Evolutionary conservation across 164 flowering plant species (phyloP).

Genomic region (Aristolochia fimbriata): DNA sequence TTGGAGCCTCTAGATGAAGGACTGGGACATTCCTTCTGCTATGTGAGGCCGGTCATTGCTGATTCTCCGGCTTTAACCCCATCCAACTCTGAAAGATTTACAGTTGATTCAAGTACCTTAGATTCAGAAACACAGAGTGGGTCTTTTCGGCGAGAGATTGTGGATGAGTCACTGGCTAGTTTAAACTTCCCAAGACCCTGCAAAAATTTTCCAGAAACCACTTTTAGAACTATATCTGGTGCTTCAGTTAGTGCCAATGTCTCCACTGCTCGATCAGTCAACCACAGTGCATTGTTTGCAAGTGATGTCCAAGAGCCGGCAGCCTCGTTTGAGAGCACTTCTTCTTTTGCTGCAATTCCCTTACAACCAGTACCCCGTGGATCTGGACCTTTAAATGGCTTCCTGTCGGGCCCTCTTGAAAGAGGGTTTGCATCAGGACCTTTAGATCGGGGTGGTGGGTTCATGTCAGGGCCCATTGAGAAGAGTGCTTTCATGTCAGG

Average conservation of each 20-base stretch:
- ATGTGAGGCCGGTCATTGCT: conserved; percentile 44
- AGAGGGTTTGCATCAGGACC: conserved; percentile 60
- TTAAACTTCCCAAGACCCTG: conserved; percentile 21
- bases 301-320: conserved; percentile 46
- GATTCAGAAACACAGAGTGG: conserved; percentile 52
- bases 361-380: conserved; percentile 56
- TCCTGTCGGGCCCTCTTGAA: conserved; percentile 60
- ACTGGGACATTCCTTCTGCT: conserved; percentile 63
- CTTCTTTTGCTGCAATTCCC: conserved; percentile 55
- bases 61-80: conserved; percentile 54
- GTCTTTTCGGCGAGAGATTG: conserved; percentile 38
- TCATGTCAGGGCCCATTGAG: conserved; percentile 55
- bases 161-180: conserved; percentile 25
- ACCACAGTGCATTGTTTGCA: conserved; percentile 28
- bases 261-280: conserved; percentile 42
- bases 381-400: conserved; percentile 42
- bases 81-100: conserved; percentile 58
- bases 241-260: conserved; percentile 72
- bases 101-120: conserved; percentile 49
- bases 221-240: conserved; percentile 55
- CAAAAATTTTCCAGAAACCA: conserved; percentile 37
- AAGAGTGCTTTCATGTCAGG: conserved; percentile 49
- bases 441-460: conserved; percentile 40
- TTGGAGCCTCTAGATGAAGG: conserved; percentile 63
- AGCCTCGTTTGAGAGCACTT: conserved; percentile 52